Conservation (phyloP, 2,329 filamentous ascomycete species). For the Penicillium sp. region DNA sequence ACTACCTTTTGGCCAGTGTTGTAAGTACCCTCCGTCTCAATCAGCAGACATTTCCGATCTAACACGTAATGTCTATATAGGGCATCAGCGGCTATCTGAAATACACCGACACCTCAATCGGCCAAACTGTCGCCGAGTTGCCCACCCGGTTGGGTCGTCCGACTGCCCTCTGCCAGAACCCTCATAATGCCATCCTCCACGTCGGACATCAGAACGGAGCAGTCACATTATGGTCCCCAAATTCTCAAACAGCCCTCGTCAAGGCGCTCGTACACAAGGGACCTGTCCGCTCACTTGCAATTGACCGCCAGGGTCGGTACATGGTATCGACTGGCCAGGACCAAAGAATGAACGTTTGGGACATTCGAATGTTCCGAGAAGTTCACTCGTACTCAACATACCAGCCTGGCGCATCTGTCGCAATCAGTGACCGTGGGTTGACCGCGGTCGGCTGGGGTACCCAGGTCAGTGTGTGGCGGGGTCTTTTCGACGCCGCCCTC, state of each 20-base stretch:
- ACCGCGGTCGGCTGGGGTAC: conserved; percentile 91
- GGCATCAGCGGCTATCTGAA: conserved; percentile 75
- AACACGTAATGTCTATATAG: conserved; percentile 40
- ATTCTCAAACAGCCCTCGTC: conserved; percentile 76
- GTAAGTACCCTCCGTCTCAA: conserved; percentile 46
- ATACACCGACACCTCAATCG: conserved; percentile 93
- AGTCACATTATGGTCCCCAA: conserved; percentile 93
- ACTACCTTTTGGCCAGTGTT: conserved; percentile 85
- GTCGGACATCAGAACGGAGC: conserved; percentile 92
- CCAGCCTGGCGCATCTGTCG: conserved; percentile 73
- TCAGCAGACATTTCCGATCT: neutral
- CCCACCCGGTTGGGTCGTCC: conserved; percentile 80
- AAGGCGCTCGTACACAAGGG: conserved; percentile 87
- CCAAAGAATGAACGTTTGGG: conserved; percentile 89
- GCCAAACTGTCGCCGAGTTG: conserved; percentile 78
- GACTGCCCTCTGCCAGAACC: conserved; percentile 79
- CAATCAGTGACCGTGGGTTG: conserved; percentile 83
- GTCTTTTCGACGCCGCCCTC: conserved; percentile 70
- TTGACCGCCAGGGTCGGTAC: conserved; percentile 87
- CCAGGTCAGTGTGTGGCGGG: conserved; percentile 82
- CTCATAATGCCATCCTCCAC: conserved; percentile 85
- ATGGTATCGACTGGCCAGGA: conserved; percentile 94
- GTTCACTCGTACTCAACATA: conserved; percentile 83
- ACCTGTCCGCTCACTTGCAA: conserved; percentile 75
- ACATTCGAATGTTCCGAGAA: conserved; percentile 88